These are phyloP conservation scores for Fusarium coffeatum DNA, from an alignment of 2,329 filamentous ascomycete genomes.

Conservation along the genomic window DNA sequence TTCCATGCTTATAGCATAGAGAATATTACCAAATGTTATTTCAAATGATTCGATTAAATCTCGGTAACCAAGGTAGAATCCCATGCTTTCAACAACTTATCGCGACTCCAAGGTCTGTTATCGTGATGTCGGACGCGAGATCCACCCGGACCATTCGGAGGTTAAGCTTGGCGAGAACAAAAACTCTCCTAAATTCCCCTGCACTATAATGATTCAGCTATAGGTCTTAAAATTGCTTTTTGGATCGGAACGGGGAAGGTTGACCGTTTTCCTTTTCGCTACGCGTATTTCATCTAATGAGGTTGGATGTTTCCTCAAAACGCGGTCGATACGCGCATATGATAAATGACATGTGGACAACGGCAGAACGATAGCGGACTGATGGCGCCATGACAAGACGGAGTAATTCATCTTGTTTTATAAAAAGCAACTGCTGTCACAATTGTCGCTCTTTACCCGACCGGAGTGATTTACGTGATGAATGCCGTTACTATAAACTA, in stretches of 20 bases:
- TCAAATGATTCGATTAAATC: no score
- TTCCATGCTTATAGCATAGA: neutral
- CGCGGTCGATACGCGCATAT: neutral
- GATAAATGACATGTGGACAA: accelerated
- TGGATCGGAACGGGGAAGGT: neutral
- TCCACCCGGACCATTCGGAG: neutral
- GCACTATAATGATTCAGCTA: neutral
- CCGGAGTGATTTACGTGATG: no score
- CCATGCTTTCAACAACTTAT: neutral
- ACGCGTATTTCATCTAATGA: neutral
- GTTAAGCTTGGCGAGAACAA: neutral
- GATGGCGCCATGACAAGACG: neutral
- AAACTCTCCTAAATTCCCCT: neutral
- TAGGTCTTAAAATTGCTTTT: neutral
- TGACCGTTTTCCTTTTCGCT: accelerated
- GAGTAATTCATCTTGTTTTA: neutral
- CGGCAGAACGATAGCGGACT: neutral
- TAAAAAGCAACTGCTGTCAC: neutral
- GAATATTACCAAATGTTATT: neutral
- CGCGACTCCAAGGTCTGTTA: neutral
- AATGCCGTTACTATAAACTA: no score
- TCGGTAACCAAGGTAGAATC: neutral
- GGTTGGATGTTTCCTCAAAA: accelerated
- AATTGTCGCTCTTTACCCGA: no score
- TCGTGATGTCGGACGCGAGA: neutral